These are phyloP conservation scores for Themeda triandra DNA, from an alignment of 176 grass and related monocot genomes.

Conservation along the genomic window DNA sequence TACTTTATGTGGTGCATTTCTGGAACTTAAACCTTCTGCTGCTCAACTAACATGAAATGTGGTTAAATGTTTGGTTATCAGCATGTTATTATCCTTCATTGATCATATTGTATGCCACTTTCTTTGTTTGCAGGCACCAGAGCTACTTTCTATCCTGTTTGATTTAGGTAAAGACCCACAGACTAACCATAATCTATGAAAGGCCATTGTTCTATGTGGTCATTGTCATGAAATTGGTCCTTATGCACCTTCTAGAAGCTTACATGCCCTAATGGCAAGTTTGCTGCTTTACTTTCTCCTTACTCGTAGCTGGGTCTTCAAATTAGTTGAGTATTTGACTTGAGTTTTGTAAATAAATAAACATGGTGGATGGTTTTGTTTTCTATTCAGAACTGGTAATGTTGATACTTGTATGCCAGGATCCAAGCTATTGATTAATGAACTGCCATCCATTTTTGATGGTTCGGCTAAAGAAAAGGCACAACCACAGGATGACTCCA, in stretches of 20 bases:
- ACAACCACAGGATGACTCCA: constrained; percentile 77
- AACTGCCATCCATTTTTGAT: constrained; percentile 83
- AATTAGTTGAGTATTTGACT: background rate
- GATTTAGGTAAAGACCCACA: constrained; percentile 63
- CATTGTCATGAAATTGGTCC: background rate
- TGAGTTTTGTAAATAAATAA: constrained; percentile 10
- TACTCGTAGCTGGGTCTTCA: background rate
- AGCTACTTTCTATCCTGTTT: constrained; percentile 74
- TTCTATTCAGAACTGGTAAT: constrained; percentile 7
- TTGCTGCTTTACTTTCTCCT: background rate
- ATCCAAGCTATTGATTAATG: constrained; percentile 62
- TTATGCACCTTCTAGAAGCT: background rate
- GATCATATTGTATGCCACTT: constrained; percentile 24
- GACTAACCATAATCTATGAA: background rate
- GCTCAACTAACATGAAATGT: background rate
- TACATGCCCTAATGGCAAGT: background rate
- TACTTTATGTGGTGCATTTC: background rate
- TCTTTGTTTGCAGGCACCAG: constrained; percentile 66
- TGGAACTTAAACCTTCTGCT: constrained; percentile 3
- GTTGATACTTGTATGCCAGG: constrained; percentile 46
- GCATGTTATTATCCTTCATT: background rate
- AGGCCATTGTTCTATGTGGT: background rate
- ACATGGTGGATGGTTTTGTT: background rate
- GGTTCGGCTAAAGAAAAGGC: constrained; percentile 74
- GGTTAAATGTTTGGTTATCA: background rate